Conservation (phyloP, 176 grass and related monocot species). For the Rhipidocladum racemiflorum region DNA sequence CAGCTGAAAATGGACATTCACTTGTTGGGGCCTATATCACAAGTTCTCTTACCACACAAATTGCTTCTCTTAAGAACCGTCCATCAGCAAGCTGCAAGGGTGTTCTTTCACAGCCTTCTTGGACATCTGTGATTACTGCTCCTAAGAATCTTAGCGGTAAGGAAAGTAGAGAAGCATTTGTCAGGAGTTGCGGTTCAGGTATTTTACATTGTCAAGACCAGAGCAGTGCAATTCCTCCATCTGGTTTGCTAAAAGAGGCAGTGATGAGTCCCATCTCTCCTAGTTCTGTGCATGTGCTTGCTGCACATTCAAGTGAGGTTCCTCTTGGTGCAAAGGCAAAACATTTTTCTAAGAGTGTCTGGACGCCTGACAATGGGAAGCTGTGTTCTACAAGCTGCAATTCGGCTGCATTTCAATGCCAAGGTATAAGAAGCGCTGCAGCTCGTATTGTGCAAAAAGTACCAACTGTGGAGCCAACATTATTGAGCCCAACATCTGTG, state of each 20-base stretch:
- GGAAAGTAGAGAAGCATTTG: background rate
- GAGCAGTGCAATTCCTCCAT: background rate
- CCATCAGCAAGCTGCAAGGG: slow-evolving; percentile 18
- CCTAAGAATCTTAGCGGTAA: slow-evolving; percentile 2
- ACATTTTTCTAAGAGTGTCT: background rate
- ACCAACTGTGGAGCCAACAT: background rate
- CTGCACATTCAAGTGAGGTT: slow-evolving; percentile 19
- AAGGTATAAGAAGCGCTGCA: background rate
- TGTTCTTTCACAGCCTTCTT: background rate
- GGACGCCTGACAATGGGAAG: slow-evolving; percentile 1
- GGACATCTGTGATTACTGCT: background rate
- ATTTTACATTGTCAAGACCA: slow-evolving; percentile 4
- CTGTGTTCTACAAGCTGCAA: background rate
- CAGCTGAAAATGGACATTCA: slow-evolving; percentile 6
- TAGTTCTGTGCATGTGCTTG: slow-evolving; percentile 21
- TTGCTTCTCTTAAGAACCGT: background rate
- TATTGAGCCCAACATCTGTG: slow-evolving; percentile 27
- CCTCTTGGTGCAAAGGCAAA: slow-evolving; percentile 15
- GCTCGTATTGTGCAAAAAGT: slow-evolving; percentile 8
- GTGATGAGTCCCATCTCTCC: slow-evolving; percentile 16
- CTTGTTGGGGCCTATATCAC: background rate
- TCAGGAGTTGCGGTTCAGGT: background rate
- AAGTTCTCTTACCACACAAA: background rate
- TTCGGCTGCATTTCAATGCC: background rate
- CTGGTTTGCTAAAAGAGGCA: slow-evolving; percentile 6